Conservation (phyloP, 345 rosid species). For the Gossypium mustelinum region DNA sequence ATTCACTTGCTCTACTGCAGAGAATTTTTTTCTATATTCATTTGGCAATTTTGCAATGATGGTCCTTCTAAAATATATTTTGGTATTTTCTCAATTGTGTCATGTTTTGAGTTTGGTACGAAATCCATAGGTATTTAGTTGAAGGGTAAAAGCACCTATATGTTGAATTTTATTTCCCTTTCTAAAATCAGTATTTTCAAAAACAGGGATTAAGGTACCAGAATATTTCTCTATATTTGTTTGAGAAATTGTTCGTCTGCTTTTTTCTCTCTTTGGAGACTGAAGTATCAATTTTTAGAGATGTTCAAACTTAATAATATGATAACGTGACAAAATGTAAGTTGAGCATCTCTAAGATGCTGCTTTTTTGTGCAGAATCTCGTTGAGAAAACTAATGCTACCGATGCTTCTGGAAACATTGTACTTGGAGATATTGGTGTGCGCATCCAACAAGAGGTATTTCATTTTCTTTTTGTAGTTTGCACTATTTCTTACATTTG, state of each 20-base stretch:
- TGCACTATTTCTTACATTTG: neutral
- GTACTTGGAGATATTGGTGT: slow-evolving; percentile 89
- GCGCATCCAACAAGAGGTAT: slow-evolving; percentile 91
- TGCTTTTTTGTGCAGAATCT: slow-evolving; percentile 49
- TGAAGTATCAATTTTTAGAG: neutral
- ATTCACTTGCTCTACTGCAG: neutral
- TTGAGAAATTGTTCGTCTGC: neutral
- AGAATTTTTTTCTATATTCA: neutral
- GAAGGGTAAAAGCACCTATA: neutral
- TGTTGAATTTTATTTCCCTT: neutral
- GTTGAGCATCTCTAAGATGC: slow-evolving; percentile 12
- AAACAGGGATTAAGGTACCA: neutral
- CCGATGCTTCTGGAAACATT: slow-evolving; percentile 89
- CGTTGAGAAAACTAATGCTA: slow-evolving; percentile 79
- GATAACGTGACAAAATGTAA: slow-evolving; percentile 5
- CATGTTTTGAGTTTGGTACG: neutral
- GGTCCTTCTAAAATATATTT: neutral
- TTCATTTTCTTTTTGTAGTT: slow-evolving; percentile 33
- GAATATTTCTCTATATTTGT: neutral
- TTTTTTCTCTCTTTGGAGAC: neutral
- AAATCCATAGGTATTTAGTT: neutral
- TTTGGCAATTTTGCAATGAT: neutral
- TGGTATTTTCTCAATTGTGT: neutral
- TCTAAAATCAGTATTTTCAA: neutral
- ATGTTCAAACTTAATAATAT: neutral